Percentiles rank a stretch among this genome's conserved stretches.
Conservation (phyloP, 352 stramenopile species). For the Phytophthora chlamydospora region DNA sequence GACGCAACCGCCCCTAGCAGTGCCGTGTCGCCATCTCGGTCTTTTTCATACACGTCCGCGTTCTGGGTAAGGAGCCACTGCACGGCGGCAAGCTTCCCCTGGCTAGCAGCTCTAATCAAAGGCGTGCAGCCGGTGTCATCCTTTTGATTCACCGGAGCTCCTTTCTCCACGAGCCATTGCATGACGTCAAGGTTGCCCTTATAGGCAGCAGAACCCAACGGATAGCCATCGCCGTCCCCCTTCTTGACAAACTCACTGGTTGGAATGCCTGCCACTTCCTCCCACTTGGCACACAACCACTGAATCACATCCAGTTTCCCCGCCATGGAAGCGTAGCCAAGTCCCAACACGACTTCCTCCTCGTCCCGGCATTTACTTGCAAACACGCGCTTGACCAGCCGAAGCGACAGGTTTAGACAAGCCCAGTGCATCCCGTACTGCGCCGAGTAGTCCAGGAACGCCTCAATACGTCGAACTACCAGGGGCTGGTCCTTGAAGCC, state of each 20-base stretch:
- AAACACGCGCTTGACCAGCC: slow-evolving; percentile 3
- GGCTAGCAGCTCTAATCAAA: not conserved
- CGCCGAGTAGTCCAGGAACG: slow-evolving; percentile 5
- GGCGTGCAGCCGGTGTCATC: not conserved
- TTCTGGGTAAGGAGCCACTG: no score
- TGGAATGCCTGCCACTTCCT: not conserved
- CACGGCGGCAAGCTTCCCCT: not conserved
- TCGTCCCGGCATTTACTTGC: not conserved
- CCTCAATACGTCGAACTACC: not conserved
- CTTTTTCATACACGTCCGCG: no score
- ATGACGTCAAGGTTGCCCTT: not conserved
- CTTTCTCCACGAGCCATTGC: slow-evolving; percentile 5
- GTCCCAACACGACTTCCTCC: not conserved
- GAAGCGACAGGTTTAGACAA: not conserved
- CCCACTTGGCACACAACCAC: slow-evolving; percentile 2
- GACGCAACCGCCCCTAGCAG: no score
- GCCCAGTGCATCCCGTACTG: not conserved
- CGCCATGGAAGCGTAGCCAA: not conserved
- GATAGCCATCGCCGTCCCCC: not conserved
- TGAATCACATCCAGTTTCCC: slow-evolving; percentile 12
- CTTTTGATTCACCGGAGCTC: slow-evolving; percentile 2
- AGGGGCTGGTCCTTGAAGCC: not conserved
- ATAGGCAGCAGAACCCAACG: not conserved
- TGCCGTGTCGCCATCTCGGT: no score
- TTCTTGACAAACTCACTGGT: not conserved